Percentiles rank a stretch among this genome's conserved stretches.
These are phyloP conservation scores for Pseudoscleropodium purum DNA, from an alignment of 225 moss, liverwort and hornwort species.

Conservation along the genomic window DNA sequence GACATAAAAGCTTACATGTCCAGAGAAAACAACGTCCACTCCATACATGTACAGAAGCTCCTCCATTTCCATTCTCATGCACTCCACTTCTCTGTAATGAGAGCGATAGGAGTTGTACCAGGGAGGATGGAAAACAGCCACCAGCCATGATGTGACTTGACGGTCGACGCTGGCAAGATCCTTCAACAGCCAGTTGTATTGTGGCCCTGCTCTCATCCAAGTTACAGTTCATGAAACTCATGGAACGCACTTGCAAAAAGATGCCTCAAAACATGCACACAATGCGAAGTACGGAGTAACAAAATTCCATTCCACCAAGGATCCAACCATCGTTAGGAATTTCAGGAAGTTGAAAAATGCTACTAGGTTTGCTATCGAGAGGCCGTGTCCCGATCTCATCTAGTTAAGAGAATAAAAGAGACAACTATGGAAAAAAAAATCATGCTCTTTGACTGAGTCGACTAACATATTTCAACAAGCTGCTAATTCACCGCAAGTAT, in stretches of 20 bases:
- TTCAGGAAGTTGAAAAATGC: background rate
- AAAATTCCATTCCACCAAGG: background rate
- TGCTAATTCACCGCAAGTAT: background rate
- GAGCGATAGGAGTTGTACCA: slow-evolving; percentile 64
- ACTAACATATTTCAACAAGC: background rate
- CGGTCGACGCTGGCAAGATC: slow-evolving; percentile 31
- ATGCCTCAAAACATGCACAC: background rate
- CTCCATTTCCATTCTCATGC: slow-evolving; percentile 62
- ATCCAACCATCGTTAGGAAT: background rate
- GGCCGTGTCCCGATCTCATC: background rate
- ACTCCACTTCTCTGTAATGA: slow-evolving; percentile 55
- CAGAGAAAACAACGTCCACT: slow-evolving; percentile 42
- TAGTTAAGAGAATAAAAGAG: background rate
- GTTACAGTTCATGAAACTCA: background rate
- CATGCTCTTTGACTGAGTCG: too few species aligned
- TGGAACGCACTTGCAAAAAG: background rate
- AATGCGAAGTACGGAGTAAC: too few species aligned
- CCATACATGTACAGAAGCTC: slow-evolving; percentile 31
- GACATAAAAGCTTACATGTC: slow-evolving; percentile 32
- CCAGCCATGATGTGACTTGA: slow-evolving; percentile 43
- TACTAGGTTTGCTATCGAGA: background rate
- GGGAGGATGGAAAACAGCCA: slow-evolving; percentile 50
- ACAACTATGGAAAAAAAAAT: background rate
- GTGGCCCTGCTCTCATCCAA: slow-evolving; percentile 21
- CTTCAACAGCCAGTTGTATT: slow-evolving; percentile 37